These are phyloP conservation scores for Nemania sp. DNA, from an alignment of 2,329 filamentous ascomycete species.

Conservation along the genomic window DNA sequence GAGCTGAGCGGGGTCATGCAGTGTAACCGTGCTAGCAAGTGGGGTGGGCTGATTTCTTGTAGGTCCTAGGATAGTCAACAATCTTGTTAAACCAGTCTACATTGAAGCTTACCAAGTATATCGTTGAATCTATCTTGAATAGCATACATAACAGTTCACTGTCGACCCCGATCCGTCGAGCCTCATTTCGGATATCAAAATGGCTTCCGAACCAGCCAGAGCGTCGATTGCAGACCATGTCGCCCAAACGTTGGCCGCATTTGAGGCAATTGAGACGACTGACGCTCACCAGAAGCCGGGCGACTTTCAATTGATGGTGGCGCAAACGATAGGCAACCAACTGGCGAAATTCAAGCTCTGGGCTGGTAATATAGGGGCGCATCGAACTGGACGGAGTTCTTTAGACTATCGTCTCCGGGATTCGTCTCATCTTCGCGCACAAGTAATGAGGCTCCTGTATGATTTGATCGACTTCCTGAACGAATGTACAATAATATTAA, in stretches of 20 bases:
- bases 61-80: no score
- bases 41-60: no score
- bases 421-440: constrained; percentile 27
- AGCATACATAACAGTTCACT: no score
- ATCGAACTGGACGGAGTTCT: constrained; percentile 25
- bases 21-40: no score
- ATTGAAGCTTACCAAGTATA: not conserved
- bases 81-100: not conserved
- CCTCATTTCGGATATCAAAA: not conserved
- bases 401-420: constrained; percentile 30
- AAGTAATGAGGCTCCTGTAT: constrained; percentile 31
- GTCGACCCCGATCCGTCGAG: no score
- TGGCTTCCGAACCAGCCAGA: not conserved
- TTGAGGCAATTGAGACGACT: constrained; percentile 9
- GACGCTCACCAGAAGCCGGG: not conserved
- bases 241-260: constrained; percentile 11
- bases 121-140: no score
- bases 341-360: constrained; percentile 27
- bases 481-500: constrained; percentile 13
- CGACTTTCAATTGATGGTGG: not conserved
- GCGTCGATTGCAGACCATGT: constrained; percentile 17
- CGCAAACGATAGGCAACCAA: constrained; percentile 16
- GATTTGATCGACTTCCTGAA: constrained; percentile 22
- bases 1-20: no score
- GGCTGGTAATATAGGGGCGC: constrained; percentile 29